These are phyloP conservation scores for Tolypocladium album DNA, from an alignment of 2,329 filamentous ascomycete species.

Conservation along the genomic window DNA sequence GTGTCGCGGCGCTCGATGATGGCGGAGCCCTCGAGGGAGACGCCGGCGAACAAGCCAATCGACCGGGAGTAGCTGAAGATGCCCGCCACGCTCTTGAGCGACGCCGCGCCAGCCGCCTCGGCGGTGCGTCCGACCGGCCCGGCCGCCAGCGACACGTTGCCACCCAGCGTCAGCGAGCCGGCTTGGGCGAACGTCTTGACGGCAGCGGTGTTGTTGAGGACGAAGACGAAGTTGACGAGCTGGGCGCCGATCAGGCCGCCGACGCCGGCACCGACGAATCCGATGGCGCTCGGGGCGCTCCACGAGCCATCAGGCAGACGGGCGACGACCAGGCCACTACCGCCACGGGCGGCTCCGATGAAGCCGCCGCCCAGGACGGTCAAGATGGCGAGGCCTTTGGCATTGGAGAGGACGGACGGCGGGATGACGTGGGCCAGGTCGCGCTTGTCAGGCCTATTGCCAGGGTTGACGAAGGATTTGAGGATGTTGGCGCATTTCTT, in stretches of 20 bases:
- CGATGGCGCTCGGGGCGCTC: conserved; percentile 75
- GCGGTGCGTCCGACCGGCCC: conserved; percentile 91
- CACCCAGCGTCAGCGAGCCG: conserved; percentile 83
- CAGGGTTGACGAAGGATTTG: conserved; percentile 83
- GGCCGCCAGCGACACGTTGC: conserved; percentile 91
- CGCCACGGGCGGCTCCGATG: conserved; percentile 71
- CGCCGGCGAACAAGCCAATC: conserved; percentile 91
- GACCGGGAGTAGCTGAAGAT: conserved; percentile 98
- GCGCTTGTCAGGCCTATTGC: conserved; percentile 48
- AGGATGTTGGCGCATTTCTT: conserved; percentile 96
- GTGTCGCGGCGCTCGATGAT: conserved; percentile 93
- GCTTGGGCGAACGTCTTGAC: conserved; percentile 91
- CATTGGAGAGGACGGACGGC: conserved; percentile 75
- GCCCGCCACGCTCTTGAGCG: conserved; percentile 76
- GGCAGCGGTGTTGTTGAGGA: conserved; percentile 81
- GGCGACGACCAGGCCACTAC: conserved; percentile 72
- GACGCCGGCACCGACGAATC: conserved; percentile 70
- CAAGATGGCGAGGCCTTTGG: conserved; percentile 82
- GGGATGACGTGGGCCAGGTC: conserved; percentile 97
- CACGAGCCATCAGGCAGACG: conserved; percentile 66
- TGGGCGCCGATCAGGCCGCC: conserved; percentile 83
- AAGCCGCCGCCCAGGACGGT: conserved; percentile 84
- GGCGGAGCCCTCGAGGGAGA: conserved; percentile 85
- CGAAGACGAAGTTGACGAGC: conserved; percentile 93
- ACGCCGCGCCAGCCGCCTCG: conserved; percentile 89